phyloP scores from a whole-genome alignment of 1,284 basidiomycete genomes.

The Rhodotorula sp. region DNA sequence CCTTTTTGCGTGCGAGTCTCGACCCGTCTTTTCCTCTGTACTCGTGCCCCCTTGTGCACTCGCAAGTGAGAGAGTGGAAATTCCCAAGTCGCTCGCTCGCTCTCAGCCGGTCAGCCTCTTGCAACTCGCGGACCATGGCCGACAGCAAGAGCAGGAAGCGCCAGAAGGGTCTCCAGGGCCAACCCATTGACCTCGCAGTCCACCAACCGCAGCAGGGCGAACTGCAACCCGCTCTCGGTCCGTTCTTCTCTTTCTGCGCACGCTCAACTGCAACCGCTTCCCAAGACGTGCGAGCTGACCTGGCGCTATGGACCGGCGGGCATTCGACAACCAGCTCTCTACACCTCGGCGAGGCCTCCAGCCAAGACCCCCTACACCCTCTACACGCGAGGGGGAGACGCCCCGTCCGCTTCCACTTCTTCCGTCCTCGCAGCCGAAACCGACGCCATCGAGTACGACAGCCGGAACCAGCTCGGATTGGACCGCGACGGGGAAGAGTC shows the following conservation, averaged over 20 bases:
- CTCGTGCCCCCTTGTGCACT: too few relatives aligned
- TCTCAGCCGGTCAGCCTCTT: background rate
- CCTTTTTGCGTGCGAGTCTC: too few relatives aligned
- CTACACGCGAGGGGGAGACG: constrained; percentile 13
- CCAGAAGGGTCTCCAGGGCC: constrained; percentile 26
- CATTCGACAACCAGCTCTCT: constrained; percentile 12
- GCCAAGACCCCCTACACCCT: constrained; percentile 30
- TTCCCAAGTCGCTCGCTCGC: background rate
- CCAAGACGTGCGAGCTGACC: too few relatives aligned
- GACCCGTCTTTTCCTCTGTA: too few relatives aligned
- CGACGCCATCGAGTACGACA: constrained; percentile 35
- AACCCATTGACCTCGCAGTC: constrained; percentile 17
- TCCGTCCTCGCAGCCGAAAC: constrained; percentile 35
- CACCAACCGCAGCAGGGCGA: background rate
- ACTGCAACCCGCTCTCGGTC: constrained; percentile 27
- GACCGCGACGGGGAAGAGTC: constrained; percentile 6
- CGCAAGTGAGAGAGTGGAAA: too few relatives aligned
- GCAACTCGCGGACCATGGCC: constrained; percentile 4
- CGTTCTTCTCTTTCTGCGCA: background rate
- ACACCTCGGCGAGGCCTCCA: constrained; percentile 31
- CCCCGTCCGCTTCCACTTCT: background rate
- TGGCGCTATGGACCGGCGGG: too few relatives aligned
- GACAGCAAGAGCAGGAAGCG: constrained; percentile 18
- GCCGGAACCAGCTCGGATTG: constrained; percentile 22
- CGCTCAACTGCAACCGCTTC: background rate